Evolutionary conservation across 805 yeast species (phyloP).

Genomic region (Starmerella asiatica): DNA sequence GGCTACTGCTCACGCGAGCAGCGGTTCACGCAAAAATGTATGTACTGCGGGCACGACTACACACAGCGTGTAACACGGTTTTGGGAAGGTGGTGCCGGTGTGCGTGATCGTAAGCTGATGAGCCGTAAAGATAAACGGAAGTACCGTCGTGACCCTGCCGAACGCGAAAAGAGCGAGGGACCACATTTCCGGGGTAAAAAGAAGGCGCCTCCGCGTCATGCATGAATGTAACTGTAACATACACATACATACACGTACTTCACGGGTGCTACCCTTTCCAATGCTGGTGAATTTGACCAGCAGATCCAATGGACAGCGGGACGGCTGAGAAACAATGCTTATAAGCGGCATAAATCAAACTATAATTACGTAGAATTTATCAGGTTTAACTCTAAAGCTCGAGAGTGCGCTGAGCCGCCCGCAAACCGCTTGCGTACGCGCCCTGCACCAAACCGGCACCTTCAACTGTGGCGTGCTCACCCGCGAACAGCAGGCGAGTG

Average conservation of each 20-base stretch:
- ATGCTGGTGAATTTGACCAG: too few species aligned
- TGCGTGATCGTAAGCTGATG: slow-evolving; percentile 30
- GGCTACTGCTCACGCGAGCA: slow-evolving; percentile 33
- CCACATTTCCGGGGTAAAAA: slow-evolving; percentile 18
- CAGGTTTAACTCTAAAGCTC: not conserved
- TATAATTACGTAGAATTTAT: too few species aligned
- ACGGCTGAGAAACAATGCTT: too few species aligned
- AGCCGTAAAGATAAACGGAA: slow-evolving; percentile 33
- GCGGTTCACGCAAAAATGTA: slow-evolving; percentile 27
- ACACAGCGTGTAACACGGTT: slow-evolving; percentile 27
- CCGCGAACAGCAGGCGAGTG: slow-evolving; percentile 53
- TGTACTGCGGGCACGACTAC: slow-evolving; percentile 29
- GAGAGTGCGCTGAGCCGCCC: slow-evolving; percentile 35
- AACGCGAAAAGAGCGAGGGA: slow-evolving; percentile 8
- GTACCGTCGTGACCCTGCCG: slow-evolving; percentile 23
- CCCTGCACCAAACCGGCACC: slow-evolving; percentile 89
- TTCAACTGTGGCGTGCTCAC: slow-evolving; percentile 71
- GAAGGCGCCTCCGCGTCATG: slow-evolving; percentile 5
- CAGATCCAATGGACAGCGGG: too few species aligned
- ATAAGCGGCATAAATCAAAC: too few species aligned
- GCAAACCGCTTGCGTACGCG: slow-evolving; percentile 61
- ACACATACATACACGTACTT: too few species aligned
- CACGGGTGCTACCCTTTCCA: too few species aligned
- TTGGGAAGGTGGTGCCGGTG: slow-evolving; percentile 36
- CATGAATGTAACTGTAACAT: too few species aligned